Base-by-base conservation (phyloP, 2,329 filamentous ascomycete species). In the Colletotrichum higginsianum region DNA sequence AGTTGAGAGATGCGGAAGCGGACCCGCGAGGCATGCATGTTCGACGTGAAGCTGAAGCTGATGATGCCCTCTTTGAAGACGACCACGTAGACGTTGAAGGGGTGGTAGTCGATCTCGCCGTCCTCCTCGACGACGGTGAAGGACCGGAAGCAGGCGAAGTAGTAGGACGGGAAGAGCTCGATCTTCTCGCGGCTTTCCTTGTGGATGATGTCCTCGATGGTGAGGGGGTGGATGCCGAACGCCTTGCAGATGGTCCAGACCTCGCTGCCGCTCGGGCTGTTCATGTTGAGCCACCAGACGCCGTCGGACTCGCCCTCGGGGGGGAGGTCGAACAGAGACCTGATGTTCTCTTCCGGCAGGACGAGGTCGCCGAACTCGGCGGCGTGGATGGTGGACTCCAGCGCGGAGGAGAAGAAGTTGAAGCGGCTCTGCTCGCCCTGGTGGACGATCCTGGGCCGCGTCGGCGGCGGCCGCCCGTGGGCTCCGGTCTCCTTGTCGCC, bases 151-250 rank as follows among this genome's bases (percentile, higher is more conserved):
- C 94, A 97, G 61, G 98, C 94, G 80, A 99, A 98, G 83, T 99
- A 99, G 85, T 99, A 99, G 49, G 95, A 94, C 30, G 94, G 93
- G 84, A 99, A 99, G 21, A 99, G 88, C 82, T 99, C 96, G 66
- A 99, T 97, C 86, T 99, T 99, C 84, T 99, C 96, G 56, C 96
- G 95, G 15, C 95, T 93, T 83, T 99, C 96, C 80, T 98, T 94
- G 0, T 94, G 97, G 69, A 92, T 92, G 75, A 99, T 98, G 85
- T 99, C 96, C 82, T 99, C 96, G 44, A 95, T 94, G 0, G 96
- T 99, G 81, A 99, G 86, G 42, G 96, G 96, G 82, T 99, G 96
- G 68, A 98, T 94, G 18, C 94, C 94, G 82, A 99, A 99, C 4
- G 96, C 95, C 78, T 95, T 94, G 85, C 94, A 97, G 73, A 99